These are phyloP conservation scores for Candolleomyces aberdarensis DNA, from an alignment of 768 basidiomycete genomes.

Conservation along the genomic window DNA sequence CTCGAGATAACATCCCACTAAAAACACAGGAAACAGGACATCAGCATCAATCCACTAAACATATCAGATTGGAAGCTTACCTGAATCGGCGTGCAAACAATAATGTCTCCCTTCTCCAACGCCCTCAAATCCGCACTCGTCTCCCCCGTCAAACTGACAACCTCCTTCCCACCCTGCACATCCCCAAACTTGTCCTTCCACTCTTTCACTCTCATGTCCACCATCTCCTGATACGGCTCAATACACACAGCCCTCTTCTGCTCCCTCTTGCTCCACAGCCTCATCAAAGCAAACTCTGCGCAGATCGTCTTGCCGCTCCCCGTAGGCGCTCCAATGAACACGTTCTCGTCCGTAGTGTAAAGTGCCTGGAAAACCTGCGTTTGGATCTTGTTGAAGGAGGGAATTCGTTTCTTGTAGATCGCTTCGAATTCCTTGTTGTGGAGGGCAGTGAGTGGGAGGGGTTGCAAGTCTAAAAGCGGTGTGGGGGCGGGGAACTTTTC, in stretches of 20 bases:
- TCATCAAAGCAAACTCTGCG: slow-evolving; percentile 91
- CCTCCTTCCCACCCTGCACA: slow-evolving; percentile 90
- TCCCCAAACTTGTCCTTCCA: slow-evolving; percentile 83
- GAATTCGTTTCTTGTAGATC: slow-evolving; percentile 77
- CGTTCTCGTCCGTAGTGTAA: slow-evolving; percentile 94
- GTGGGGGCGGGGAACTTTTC: slow-evolving; percentile 96
- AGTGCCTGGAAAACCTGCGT: slow-evolving; percentile 98
- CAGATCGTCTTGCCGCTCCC: slow-evolving; percentile 98
- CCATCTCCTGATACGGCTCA: slow-evolving; percentile 97
- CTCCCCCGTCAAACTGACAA: slow-evolving; percentile 92
- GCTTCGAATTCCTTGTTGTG: slow-evolving; percentile 92
- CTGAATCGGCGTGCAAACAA: slow-evolving; percentile 91
- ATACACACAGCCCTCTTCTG: slow-evolving; percentile 87
- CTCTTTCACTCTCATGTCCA: slow-evolving; percentile 83
- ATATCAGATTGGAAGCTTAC: slow-evolving; percentile 37
- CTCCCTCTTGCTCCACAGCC: slow-evolving; percentile 90
- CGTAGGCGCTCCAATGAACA: slow-evolving; percentile 95
- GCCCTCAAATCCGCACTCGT: slow-evolving; percentile 87
- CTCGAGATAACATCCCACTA: slow-evolving; percentile 96
- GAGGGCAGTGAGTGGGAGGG: slow-evolving; percentile 84
- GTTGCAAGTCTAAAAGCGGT: slow-evolving; percentile 87
- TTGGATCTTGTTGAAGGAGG: slow-evolving; percentile 97
- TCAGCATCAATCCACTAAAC: not conserved
- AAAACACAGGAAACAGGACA: not conserved
- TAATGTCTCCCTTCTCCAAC: slow-evolving; percentile 87